Evolutionary conservation across 805 yeast species (phyloP), one percentile per base, ranked within the genome.

Genomic region (Kluyveromyces dobzhanskii): DNA sequence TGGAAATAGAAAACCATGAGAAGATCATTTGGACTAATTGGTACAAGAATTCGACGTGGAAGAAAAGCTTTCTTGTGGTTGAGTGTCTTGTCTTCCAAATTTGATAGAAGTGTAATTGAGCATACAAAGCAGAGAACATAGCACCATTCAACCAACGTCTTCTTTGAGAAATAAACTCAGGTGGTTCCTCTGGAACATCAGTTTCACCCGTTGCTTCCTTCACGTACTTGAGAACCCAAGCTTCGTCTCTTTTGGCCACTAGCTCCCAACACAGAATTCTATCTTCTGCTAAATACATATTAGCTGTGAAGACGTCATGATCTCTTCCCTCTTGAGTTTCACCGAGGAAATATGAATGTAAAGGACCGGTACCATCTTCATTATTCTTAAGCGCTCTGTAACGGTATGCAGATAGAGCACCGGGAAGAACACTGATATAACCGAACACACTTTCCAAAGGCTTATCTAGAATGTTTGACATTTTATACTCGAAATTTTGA

Each of bases 131-230:
- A 1, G 99, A 97, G 66, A 92, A 92, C 56, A 92, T 75, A 2
- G 98, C 94, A 59, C 99, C 99, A 61, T 90, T 90, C 44, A 90
- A 73, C 98, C 98, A 90, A 69, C 98, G 79, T 67, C 98, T 81
- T 67, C 98, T 80, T 66, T 90, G 98, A 40, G 92, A 76, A 38
- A 90, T 85, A 55, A 92, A 86, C 56, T 92, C 97, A n/a, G 95
- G 82, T 32, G 88, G 71, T n/a, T 73, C 69, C 54, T 88, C 97
- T 6, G 97, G 97, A 37, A 87, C 95, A 73, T 90, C 97, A 1
- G 97, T 90, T 60, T 88, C 97, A 50, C 96, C 97, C 37, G 80
- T 81, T 12, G 97, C 97, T 51, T 78, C 86, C 51, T 84, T 83
- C 40, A 90, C 97, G 57, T 87, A 90, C 53, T 87, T 84, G 51